Evolutionary conservation across 208 protist species (phyloP).

Genomic region (Leishmania aethiopica): DNA sequence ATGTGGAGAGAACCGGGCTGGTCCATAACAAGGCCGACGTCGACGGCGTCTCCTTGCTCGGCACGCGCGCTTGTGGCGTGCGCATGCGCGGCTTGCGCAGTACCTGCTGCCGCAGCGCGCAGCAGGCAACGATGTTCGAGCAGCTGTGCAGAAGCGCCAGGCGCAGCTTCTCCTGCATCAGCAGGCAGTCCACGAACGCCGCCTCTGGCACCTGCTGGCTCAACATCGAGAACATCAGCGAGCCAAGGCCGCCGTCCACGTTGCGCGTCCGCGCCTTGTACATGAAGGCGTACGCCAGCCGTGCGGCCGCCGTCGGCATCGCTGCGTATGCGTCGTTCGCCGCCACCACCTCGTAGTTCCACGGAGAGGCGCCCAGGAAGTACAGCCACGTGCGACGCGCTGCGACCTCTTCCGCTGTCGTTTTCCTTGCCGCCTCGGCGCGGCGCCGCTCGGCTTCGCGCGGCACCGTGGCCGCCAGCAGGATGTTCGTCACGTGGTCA

Average conservation of each 20-base stretch:
- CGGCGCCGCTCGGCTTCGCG: slow-evolving; percentile 16
- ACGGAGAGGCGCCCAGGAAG: slow-evolving; percentile 49
- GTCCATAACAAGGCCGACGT: slow-evolving; percentile 1
- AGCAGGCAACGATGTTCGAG: slow-evolving; percentile 24
- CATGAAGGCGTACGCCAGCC: slow-evolving; percentile 53
- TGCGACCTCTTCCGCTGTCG: neutral
- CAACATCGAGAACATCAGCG: slow-evolving; percentile 50
- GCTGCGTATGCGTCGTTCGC: slow-evolving; percentile 7
- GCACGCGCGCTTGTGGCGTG: neutral
- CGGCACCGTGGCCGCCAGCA: slow-evolving; percentile 26
- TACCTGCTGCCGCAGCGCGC: slow-evolving; percentile 20
- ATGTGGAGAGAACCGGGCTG: slow-evolving; percentile 12
- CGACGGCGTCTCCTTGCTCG: neutral
- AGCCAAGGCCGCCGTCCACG: slow-evolving; percentile 40
- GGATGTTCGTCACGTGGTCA: slow-evolving; percentile 39
- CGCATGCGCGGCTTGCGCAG: neutral
- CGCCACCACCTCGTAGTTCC: slow-evolving; percentile 39
- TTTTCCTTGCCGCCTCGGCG: neutral
- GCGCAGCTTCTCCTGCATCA: slow-evolving; percentile 58
- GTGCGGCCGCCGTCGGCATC: slow-evolving; percentile 26
- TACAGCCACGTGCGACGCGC: slow-evolving; percentile 32
- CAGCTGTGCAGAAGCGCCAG: slow-evolving; percentile 33
- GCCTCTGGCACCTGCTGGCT: slow-evolving; percentile 47
- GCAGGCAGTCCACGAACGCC: slow-evolving; percentile 43
- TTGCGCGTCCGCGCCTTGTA: slow-evolving; percentile 48